These are phyloP conservation scores for Thelonectria olida DNA, from an alignment of 2,329 filamentous ascomycete species.

Conservation along the genomic window DNA sequence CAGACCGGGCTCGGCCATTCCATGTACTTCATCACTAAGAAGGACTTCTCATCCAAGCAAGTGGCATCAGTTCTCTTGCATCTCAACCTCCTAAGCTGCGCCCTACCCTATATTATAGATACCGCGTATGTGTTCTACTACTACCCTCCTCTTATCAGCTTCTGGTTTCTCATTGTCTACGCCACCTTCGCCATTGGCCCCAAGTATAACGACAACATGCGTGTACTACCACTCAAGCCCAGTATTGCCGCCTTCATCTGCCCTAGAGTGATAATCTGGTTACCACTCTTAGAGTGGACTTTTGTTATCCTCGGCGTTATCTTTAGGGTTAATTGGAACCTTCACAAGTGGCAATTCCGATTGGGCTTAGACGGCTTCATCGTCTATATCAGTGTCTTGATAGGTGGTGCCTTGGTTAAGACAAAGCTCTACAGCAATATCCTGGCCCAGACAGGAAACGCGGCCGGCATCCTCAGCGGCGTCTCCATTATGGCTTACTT, in stretches of 20 bases:
- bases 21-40: slow-evolving; percentile 63
- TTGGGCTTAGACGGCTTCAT: slow-evolving; percentile 63
- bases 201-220: slow-evolving; percentile 52
- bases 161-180: slow-evolving; percentile 70
- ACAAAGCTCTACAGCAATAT: slow-evolving; percentile 54
- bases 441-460: slow-evolving; percentile 45
- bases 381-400: slow-evolving; percentile 66
- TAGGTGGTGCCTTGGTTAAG: too few species aligned
- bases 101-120: slow-evolving; percentile 65
- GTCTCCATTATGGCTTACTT: too few species aligned
- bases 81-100: slow-evolving; percentile 63
- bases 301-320: slow-evolving; percentile 46
- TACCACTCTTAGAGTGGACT: slow-evolving; percentile 29
- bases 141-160: slow-evolving; percentile 65
- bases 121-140: slow-evolving; percentile 63
- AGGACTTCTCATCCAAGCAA: slow-evolving; percentile 65
- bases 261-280: slow-evolving; percentile 43
- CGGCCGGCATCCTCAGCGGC: too few species aligned
- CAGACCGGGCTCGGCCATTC: slow-evolving; percentile 70
- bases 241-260: slow-evolving; percentile 52
- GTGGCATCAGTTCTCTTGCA: slow-evolving; percentile 62
- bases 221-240: slow-evolving; percentile 59
- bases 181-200: slow-evolving; percentile 56
- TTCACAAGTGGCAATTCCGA: slow-evolving; percentile 58
- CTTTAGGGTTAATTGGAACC: slow-evolving; percentile 59